phyloP scores from a whole-genome alignment of 176 grass and related monocot species.

The Tuctoria greenei region DNA sequence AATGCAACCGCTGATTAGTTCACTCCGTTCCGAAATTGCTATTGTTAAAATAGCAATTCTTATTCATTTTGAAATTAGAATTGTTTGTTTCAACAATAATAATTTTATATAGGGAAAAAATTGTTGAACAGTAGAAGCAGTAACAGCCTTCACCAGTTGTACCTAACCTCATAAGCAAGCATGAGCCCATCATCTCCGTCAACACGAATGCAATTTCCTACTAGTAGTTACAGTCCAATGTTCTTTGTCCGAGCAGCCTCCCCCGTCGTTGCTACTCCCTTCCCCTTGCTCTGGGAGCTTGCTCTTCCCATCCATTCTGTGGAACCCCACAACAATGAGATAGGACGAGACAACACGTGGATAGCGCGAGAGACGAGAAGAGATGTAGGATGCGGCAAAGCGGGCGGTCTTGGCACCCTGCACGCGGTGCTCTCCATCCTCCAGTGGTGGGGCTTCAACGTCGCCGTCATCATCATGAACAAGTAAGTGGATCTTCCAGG shows the following conservation, averaged over 20 bases:
- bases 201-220: background rate
- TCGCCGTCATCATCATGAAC: conserved; percentile 97
- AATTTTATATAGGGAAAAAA: no score
- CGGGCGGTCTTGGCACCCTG: conserved; percentile 46
- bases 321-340: background rate
- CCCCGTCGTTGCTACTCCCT: background rate
- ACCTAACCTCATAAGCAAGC: no score
- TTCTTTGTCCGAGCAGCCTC: background rate
- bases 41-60: no score
- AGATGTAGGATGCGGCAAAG: conserved; percentile 62
- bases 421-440: conserved; percentile 74
- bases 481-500: conserved; percentile 99
- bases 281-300: no score
- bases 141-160: no score
- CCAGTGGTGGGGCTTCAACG: conserved; percentile 98
- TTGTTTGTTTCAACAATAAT: no score
- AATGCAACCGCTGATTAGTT: background rate
- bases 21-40: no score
- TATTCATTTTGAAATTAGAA: no score
- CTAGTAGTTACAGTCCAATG: background rate
- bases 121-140: background rate
- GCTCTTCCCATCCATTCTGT: background rate
- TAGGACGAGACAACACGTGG: background rate
- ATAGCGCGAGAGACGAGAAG: background rate
- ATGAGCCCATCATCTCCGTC: no score